Conservation (phyloP, 2,329 filamentous ascomycete genomes). For the Mariannaea sp. region DNA sequence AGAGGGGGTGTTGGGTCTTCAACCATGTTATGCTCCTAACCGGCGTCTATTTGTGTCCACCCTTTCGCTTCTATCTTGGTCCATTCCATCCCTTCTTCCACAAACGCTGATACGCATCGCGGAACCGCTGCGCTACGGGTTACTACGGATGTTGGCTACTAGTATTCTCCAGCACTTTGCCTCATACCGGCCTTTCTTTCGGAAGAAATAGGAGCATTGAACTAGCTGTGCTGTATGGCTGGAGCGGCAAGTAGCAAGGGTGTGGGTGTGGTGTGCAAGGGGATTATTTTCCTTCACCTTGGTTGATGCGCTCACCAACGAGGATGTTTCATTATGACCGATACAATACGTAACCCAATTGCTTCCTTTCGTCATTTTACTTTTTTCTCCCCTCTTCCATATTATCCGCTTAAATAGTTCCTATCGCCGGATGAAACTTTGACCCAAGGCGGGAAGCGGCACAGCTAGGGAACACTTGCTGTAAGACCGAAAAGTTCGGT, state of each 20-base stretch:
- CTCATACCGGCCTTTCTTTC: constrained; percentile 4
- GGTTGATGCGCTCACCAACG: no score
- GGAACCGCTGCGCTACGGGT: background rate
- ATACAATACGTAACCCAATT: no score
- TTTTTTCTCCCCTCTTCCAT: no score
- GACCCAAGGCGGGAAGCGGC: no score
- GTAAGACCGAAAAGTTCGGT: no score
- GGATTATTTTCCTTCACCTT: background rate
- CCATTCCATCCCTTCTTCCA: background rate
- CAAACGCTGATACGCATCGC: background rate
- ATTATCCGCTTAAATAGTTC: no score
- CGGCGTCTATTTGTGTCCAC: constrained; percentile 8
- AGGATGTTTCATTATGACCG: no score
- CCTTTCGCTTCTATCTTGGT: background rate
- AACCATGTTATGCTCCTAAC: constrained; percentile 10
- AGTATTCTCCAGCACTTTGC: constrained; percentile 7
- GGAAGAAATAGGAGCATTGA: constrained; percentile 7
- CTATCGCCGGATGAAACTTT: no score
- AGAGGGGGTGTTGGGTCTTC: no score
- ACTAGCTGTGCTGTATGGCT: constrained; percentile 1
- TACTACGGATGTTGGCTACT: constrained; percentile 1
- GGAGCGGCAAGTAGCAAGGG: background rate
- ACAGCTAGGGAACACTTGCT: no score
- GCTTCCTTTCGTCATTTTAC: no score
- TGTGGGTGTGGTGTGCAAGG: background rate